Evolutionary conservation across 768 basidiomycete species (phyloP).

Genomic region (Tylopilus balloui): DNA sequence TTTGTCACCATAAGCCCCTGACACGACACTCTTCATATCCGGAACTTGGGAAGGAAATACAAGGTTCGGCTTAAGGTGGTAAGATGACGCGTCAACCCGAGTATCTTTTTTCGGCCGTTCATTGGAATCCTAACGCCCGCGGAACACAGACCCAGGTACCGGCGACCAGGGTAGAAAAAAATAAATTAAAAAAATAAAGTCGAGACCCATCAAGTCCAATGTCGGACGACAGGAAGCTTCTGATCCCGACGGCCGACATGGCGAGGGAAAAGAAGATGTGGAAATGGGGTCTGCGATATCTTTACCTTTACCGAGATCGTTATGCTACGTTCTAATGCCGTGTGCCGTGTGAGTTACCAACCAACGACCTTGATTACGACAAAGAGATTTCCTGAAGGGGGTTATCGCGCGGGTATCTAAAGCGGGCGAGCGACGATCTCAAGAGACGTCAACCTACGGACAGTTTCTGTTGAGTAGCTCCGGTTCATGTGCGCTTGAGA

Average conservation of each 20-base stretch:
- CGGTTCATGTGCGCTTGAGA: not conserved
- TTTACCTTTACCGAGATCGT: slow-evolving; percentile 3
- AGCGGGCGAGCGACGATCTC: slow-evolving; percentile 11
- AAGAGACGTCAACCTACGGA: slow-evolving; percentile 9
- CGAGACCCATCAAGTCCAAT: not conserved
- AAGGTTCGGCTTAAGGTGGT: not conserved
- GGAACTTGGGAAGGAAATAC: not conserved
- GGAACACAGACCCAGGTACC: not conserved
- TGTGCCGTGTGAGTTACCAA: slow-evolving; percentile 1
- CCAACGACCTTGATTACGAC: not conserved
- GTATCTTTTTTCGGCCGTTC: not conserved
- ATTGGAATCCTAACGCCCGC: not conserved
- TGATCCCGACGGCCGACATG: slow-evolving; percentile 1
- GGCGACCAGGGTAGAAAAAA: not conserved
- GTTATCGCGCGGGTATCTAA: slow-evolving; percentile 21
- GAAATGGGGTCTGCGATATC: slow-evolving; percentile 5
- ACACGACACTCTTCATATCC: not conserved
- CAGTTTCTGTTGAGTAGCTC: slow-evolving; percentile 1
- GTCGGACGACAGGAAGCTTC: not conserved
- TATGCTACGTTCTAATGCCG: slow-evolving; percentile 11
- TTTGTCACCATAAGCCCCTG: slow-evolving; percentile 15
- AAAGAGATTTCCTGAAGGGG: slow-evolving; percentile 4
- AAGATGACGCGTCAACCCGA: not conserved
- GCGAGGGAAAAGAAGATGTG: not conserved
- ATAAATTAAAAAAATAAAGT: not conserved